Evolutionary conservation across 1,284 basidiomycete species (phyloP).

Genomic region (Moesziomyces antarcticus): DNA sequence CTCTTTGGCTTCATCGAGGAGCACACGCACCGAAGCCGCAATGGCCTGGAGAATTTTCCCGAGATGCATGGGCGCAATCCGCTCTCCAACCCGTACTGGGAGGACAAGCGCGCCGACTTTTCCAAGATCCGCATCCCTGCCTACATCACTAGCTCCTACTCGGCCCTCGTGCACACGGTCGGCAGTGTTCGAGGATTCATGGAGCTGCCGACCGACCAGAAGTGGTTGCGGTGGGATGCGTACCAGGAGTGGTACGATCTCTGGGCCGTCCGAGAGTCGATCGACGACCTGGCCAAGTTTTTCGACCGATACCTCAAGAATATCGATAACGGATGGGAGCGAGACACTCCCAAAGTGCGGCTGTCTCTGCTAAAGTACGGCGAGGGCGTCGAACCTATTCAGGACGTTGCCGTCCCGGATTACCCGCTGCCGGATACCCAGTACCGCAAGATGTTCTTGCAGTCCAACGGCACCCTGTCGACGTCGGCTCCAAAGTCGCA

Average conservation of each 20-base stretch:
- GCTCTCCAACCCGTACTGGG: conserved; percentile 2
- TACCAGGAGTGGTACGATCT: conserved; percentile 16
- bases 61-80: conserved; percentile 6
- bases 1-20: conserved; percentile 1
- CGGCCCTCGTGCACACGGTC: conserved; percentile 1
- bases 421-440: conserved; percentile 5
- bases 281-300: conserved; percentile 7
- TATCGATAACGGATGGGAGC: conserved; percentile 11
- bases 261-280: conserved; percentile 3
- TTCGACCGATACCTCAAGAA: conserved; percentile 13
- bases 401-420: conserved; percentile 2
- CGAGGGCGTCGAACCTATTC: neutral
- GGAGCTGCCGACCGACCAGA: conserved; percentile 3
- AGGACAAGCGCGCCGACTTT: conserved; percentile 5
- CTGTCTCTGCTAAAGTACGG: conserved; percentile 8
- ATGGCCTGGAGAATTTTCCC: conserved; percentile 7
- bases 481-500: neutral
- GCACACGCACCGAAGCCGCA: conserved; percentile 7
- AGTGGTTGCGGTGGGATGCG: conserved; percentile 3
- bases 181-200: conserved; percentile 8
- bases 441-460: conserved; percentile 5
- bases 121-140: conserved; percentile 9
- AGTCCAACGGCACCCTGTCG: neutral
- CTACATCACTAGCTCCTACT: conserved; percentile 6
- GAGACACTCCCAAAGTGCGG: conserved; percentile 5